These are phyloP conservation scores for Conticribra guillardii DNA, from an alignment of 108 stramenopile genomes.

Conservation along the genomic window DNA sequence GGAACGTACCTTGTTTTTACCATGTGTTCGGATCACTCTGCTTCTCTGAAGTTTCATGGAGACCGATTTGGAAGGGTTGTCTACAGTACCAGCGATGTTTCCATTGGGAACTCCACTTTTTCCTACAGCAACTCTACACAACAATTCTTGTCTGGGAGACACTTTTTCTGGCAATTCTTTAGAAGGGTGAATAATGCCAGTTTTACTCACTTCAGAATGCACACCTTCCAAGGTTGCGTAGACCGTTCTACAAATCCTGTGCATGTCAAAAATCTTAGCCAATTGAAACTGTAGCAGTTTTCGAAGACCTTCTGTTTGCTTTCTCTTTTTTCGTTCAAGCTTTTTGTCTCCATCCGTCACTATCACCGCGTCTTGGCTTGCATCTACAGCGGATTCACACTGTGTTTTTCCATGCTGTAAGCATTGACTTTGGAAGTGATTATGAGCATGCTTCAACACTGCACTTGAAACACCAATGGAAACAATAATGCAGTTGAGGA, in stretches of 20 bases:
- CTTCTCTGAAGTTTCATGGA: too few species aligned
- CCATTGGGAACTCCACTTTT: too few species aligned
- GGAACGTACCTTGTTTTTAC: too few species aligned
- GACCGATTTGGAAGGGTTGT: too few species aligned
- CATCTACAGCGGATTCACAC: neutral
- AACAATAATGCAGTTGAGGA: conserved; percentile 24
- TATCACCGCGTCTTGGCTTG: neutral
- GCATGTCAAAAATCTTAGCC: conserved; percentile 37
- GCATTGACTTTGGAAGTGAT: conserved; percentile 22
- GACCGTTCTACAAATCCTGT: conserved; percentile 26
- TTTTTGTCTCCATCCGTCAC: neutral
- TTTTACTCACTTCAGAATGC: conserved; percentile 11
- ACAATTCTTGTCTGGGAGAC: neutral
- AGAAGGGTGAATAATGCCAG: neutral
- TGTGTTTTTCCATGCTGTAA: neutral
- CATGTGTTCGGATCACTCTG: too few species aligned
- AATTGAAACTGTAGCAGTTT: conserved; percentile 48
- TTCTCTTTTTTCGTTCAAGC: conserved; percentile 19
- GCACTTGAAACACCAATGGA: conserved; percentile 42
- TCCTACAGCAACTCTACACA: too few species aligned
- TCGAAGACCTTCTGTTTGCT: conserved; percentile 24
- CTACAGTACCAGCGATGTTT: too few species aligned
- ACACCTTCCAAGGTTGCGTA: conserved; percentile 14
- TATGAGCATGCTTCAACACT: conserved; percentile 44
- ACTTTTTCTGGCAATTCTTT: neutral